Percentiles rank a stretch among this genome's conserved stretches.
phyloP scores from a whole-genome alignment of 352 stramenopile species.

The Pseudoperonospora humuli region DNA sequence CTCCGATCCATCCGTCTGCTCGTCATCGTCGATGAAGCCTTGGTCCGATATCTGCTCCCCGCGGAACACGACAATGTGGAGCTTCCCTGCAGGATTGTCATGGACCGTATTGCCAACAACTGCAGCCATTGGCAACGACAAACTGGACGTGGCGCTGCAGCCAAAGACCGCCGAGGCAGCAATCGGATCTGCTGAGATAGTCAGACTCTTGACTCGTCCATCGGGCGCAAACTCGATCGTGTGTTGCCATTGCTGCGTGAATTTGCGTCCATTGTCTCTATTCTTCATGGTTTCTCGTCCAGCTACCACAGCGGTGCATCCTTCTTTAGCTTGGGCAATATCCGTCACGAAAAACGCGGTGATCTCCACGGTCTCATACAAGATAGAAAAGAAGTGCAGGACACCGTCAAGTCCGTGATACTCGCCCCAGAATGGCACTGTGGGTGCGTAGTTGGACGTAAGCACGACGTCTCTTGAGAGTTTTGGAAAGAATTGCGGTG shows the following conservation, averaged over 20 bases:
- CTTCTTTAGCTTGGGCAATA: conserved; percentile 80
- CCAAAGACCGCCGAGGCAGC: conserved; percentile 82
- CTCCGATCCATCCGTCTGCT: conserved; percentile 43
- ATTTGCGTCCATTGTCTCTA: conserved; percentile 79
- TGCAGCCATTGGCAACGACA: conserved; percentile 76
- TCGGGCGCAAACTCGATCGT: conserved; percentile 84
- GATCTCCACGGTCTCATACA: conserved; percentile 86
- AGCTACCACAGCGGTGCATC: conserved; percentile 73
- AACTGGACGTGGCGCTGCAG: conserved; percentile 78
- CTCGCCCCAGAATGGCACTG: conserved; percentile 83
- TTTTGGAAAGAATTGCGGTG: conserved; percentile 84
- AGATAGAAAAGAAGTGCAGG: conserved; percentile 85
- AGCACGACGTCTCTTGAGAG: conserved; percentile 77
- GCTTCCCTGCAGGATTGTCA: conserved; percentile 64
- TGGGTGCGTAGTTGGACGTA: conserved; percentile 84
- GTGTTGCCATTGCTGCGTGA: conserved; percentile 87
- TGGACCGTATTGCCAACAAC: conserved; percentile 73
- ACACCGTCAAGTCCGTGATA: conserved; percentile 84
- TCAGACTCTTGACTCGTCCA: conserved; percentile 82
- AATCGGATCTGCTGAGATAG: conserved; percentile 75
- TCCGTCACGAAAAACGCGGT: conserved; percentile 86
- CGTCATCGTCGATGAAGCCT: conserved; percentile 36
- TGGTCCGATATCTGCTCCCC: conserved; percentile 78
- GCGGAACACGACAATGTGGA: conserved; percentile 74
- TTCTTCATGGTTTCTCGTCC: conserved; percentile 87